Base-by-base conservation (phyloP, 2,329 filamentous ascomycete genomes). In the Botryosphaeria dothidea region DNA sequence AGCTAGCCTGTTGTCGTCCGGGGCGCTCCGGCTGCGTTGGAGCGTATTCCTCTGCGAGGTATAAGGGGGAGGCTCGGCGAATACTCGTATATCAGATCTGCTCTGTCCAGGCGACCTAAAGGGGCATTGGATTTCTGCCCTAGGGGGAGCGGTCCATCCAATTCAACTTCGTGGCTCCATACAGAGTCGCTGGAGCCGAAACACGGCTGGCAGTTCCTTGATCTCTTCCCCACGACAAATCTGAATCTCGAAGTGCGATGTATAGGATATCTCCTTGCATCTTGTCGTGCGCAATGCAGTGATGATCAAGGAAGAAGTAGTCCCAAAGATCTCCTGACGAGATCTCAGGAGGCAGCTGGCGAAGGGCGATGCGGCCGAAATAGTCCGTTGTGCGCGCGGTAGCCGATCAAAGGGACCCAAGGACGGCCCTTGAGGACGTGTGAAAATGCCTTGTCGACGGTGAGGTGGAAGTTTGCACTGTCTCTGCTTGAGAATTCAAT, bases 51-150 rank as follows among this genome's bases (percentile, higher is more conserved):
- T 38, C 41, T 63, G 64, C 67, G 76, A 78, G 66, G 75, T 76
- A 73, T 79, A 79, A 54, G 75, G 77, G 45, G 77, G 77, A 71
- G 77, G 25, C 65, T 57, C 74, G 76, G 75, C 71, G 76, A 74
- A 68, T 77, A 78, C 67, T 77, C 75, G 73, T 79, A 78, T 75
- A 78, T 78, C 66, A 78, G 74, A 68, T 79, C 76, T 51, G 75
- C 73, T 74, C 69, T 77, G n/a, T 63, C 61, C 23, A 52, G 23
- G 4, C 48, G 61, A 2, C 56, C 56, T 8, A 43, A 41, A 19
- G 25, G 25, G n/a, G 31, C 34, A 15, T 45, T 45, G 23, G 61
- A 23, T 9, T 66, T 69, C 72, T 75, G 71, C 75, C 75, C 69
- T 71, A 74, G 62, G 72, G 76, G 67, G 70, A 69, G 46, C 23